Base-by-base conservation (phyloP, 2,329 filamentous ascomycete species). In the Ramularia endophylla region DNA sequence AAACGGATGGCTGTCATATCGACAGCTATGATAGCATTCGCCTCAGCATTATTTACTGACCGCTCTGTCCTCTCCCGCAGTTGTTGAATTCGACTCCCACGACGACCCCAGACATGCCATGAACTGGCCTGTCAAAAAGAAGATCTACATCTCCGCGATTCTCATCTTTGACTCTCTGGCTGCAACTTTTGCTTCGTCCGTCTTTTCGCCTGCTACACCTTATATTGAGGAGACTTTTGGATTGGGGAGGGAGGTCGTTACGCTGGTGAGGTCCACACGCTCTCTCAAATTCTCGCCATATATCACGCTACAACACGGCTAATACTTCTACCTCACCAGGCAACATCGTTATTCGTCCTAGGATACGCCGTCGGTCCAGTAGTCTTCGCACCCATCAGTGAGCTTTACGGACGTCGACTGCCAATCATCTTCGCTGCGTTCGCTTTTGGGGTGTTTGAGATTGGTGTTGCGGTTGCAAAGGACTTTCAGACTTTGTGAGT, bases 101-200 rank as follows among this genome's bases (percentile, higher is more conserved):
- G 74, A 88, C 50, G 88, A 95, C 56, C 87, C 87, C 2, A 59
- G 89, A 46, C 87, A 94, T 63, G 83, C 87, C 40, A 27, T 28
- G 67, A 95, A 94, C 61, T 95, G 87, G 87, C 74, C 84, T 0
- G 58, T 85, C 40, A 89, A 85, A 70, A 95, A 94, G 79, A 79
- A 75, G 56, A 36, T 87, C 28, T 54, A 76, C 4, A 85, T 81
- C 0, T 77, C 80, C 15, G 72, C 73, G 29, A 81, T 87, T 54
- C 68, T 89, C 30, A 84, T 80, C 12, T 88, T 80, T 56, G 86
- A 83, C 11, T 87, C 85, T 13, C 69, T 88, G 54, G 77, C 77
- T 2, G 70, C 83, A 0, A 76, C 84, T 4, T 89, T 89, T 56
- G 74, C 70, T 3, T 72, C 70, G 7, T 71, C 68, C 13, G 71